These are phyloP conservation scores for Dendrocalamus sinicus DNA, from an alignment of 176 grass and related monocot species.

Conservation along the genomic window DNA sequence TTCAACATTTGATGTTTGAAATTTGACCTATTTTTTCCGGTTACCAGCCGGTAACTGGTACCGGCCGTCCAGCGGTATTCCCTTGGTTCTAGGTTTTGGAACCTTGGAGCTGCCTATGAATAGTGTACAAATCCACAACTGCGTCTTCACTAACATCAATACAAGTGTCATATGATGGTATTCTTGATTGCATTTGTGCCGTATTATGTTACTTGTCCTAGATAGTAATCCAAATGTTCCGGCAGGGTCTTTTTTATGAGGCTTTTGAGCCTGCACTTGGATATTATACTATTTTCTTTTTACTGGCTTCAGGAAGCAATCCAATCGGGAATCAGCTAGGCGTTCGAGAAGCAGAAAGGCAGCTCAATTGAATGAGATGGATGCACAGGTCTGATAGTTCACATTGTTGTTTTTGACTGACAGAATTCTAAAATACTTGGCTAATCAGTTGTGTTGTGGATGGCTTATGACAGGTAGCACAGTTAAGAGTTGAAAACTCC, in stretches of 20 bases:
- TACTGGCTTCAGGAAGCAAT: conserved; percentile 74
- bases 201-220: not conserved
- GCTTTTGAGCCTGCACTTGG: not conserved
- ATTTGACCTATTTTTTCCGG: too few species aligned
- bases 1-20: too few species aligned
- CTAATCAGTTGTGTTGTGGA: not conserved
- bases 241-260: not conserved
- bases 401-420: not conserved
- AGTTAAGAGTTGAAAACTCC: conserved; percentile 83
- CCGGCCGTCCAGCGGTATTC: too few species aligned
- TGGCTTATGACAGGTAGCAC: conserved; percentile 57
- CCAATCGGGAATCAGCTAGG: conserved; percentile 90
- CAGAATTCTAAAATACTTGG: not conserved
- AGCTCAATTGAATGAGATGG: conserved; percentile 81
- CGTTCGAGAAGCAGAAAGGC: conserved; percentile 95
- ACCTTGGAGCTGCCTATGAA: not conserved
- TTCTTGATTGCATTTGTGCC: not conserved
- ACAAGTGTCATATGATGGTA: not conserved
- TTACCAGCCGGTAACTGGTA: too few species aligned
- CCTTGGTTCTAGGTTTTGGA: too few species aligned
- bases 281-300: not conserved
- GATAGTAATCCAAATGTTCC: conserved; percentile 14
- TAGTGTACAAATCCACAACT: not conserved
- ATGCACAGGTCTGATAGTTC: conserved; percentile 63
- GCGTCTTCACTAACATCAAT: not conserved